These are phyloP conservation scores for Aspergillus brasiliensis DNA, from an alignment of 2,329 filamentous ascomycete genomes.

Conservation along the genomic window DNA sequence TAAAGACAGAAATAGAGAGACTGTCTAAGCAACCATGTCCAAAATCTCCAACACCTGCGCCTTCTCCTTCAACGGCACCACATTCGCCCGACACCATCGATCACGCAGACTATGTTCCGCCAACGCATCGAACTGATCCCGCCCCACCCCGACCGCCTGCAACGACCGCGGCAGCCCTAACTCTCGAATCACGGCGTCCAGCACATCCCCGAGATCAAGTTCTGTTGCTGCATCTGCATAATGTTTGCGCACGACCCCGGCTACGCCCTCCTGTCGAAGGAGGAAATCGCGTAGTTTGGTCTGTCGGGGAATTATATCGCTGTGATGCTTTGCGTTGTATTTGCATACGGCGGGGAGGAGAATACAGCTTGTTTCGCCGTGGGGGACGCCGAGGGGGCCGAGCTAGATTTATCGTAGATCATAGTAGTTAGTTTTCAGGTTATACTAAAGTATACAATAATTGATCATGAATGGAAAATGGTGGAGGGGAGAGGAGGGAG, in stretches of 20 bases:
- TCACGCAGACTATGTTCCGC: constrained; percentile 55
- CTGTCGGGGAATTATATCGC: constrained; percentile 35
- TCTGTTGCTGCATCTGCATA: constrained; percentile 25
- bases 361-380: constrained; percentile 63
- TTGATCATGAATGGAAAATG: background rate
- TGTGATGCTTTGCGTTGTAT: constrained; percentile 52
- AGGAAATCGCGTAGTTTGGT: constrained; percentile 44
- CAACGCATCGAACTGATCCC: constrained; percentile 51
- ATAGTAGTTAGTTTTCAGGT: constrained; percentile 1
- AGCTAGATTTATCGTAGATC: constrained; percentile 31
- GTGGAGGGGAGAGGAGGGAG: constrained; percentile 13
- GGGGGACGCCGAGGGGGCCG: constrained; percentile 58
- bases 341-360: constrained; percentile 59
- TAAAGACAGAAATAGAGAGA: background rate
- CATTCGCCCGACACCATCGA: constrained; percentile 54
- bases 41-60: constrained; percentile 57
- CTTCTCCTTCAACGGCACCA: constrained; percentile 51
- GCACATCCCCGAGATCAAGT: constrained; percentile 53
- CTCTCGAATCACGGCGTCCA: constrained; percentile 54
- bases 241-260: constrained; percentile 35
- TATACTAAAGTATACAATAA: background rate
- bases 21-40: constrained; percentile 36
- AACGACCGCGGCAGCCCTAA: constrained; percentile 59
- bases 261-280: constrained; percentile 40
- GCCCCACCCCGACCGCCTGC: constrained; percentile 53